Percentiles rank a stretch among this genome's conserved stretches.
These are phyloP conservation scores for Amylocystis lapponica DNA, from an alignment of 768 basidiomycete species.

Conservation along the genomic window DNA sequence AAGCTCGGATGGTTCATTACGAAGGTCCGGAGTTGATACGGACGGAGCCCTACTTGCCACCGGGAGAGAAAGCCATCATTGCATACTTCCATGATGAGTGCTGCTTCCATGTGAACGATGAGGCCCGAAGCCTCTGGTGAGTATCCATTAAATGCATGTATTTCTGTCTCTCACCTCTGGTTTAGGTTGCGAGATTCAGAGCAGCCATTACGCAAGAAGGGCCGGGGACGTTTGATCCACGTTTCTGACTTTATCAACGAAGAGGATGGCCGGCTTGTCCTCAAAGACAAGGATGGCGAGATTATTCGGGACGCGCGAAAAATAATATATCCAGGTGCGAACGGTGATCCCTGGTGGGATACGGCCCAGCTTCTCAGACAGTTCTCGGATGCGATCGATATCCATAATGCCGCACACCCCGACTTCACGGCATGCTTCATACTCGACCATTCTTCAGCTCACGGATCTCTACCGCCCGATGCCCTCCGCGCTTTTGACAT, in stretches of 20 bases:
- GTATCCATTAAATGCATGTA: too few relatives aligned
- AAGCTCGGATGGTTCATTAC: conserved; percentile 13
- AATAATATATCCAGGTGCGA: conserved; percentile 26
- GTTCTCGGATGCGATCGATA: conserved; percentile 25
- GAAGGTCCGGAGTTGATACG: conserved; percentile 15
- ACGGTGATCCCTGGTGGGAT: conserved; percentile 37
- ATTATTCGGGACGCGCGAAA: conserved; percentile 26
- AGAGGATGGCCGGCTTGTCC: conserved; percentile 27
- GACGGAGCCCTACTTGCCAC: conserved; percentile 10
- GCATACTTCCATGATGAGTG: conserved; percentile 28
- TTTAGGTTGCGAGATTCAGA: conserved; percentile 4
- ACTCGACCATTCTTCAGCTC: conserved; percentile 39
- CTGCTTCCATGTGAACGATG: conserved; percentile 26
- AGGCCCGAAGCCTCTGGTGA: conserved; percentile 2
- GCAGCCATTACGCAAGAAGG: conserved; percentile 22
- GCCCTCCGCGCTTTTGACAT: conserved; percentile 22
- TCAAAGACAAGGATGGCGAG: background rate
- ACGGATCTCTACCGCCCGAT: conserved; percentile 20
- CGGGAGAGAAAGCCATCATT: conserved; percentile 23
- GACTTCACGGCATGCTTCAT: conserved; percentile 28
- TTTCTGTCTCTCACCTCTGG: background rate
- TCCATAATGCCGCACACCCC: conserved; percentile 34
- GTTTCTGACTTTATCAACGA: conserved; percentile 37
- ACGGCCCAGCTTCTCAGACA: conserved; percentile 29
- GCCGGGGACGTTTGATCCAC: conserved; percentile 31